Conservation (phyloP, 2,329 filamentous ascomycete genomes). For the Trichoderma asperellum region DNA sequence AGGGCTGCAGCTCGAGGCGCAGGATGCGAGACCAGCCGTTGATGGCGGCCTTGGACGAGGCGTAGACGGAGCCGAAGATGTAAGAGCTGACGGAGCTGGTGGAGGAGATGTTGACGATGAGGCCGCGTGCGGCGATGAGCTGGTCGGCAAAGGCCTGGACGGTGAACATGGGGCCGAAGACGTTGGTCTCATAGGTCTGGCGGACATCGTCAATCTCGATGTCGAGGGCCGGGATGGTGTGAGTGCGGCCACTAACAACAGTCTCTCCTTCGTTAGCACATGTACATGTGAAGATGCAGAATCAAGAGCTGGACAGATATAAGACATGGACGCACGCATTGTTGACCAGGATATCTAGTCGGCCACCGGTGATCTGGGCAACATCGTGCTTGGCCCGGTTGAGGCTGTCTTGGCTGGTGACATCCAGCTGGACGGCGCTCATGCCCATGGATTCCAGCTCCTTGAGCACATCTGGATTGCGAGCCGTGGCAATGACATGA, state of each 20-base stretch:
- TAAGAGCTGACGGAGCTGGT: conserved; percentile 56
- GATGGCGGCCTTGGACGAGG: conserved; percentile 60
- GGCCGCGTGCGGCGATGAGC: conserved; percentile 54
- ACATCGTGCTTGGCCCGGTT: conserved; percentile 53
- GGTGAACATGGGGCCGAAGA: conserved; percentile 62
- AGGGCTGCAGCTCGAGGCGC: conserved; percentile 57
- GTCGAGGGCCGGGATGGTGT: conserved; percentile 57
- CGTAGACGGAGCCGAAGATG: conserved; percentile 58
- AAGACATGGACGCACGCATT: conserved; percentile 52
- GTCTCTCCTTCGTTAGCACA: background rate
- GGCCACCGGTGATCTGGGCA: conserved; percentile 53
- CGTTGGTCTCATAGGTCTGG: conserved; percentile 59
- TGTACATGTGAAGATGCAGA: background rate
- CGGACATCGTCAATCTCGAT: conserved; percentile 57
- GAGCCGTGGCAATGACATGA: conserved; percentile 61
- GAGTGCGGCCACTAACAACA: conserved; percentile 51
- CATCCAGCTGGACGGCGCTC: conserved; percentile 56
- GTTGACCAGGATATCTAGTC: conserved; percentile 62
- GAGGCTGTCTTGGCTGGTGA: conserved; percentile 57
- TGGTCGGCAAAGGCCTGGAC: conserved; percentile 54
- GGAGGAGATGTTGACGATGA: conserved; percentile 61
- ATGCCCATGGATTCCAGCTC: conserved; percentile 53
- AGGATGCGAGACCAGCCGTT: conserved; percentile 57
- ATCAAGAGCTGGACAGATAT: too few relatives aligned
- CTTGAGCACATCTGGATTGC: conserved; percentile 52